Conservation (phyloP, 2,329 filamentous ascomycete genomes). For the Stachybotrys elegans region DNA sequence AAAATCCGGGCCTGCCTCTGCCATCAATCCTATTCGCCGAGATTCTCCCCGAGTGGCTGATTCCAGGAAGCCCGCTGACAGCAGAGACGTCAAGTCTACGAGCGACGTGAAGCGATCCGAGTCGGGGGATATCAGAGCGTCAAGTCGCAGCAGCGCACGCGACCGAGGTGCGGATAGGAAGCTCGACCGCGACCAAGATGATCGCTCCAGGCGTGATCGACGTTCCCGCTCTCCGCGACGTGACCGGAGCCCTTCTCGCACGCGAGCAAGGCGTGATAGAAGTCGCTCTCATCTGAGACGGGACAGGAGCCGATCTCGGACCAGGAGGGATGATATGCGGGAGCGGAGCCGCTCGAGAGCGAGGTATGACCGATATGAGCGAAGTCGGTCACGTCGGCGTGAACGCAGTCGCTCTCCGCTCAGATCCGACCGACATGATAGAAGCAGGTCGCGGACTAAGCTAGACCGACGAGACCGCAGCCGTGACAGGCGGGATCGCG, state of each 20-base stretch:
- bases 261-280: slow-evolving; percentile 27
- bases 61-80: slow-evolving; percentile 31
- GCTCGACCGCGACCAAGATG: slow-evolving; percentile 23
- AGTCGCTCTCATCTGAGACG: slow-evolving; percentile 29
- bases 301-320: slow-evolving; percentile 35
- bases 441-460: slow-evolving; percentile 22
- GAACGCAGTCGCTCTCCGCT: slow-evolving; percentile 32
- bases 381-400: slow-evolving; percentile 28
- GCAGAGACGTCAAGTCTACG: slow-evolving; percentile 20
- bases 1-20: slow-evolving; percentile 48
- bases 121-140: no score
- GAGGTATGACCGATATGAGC: slow-evolving; percentile 25
- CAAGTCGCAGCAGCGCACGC: slow-evolving; percentile 28
- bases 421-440: slow-evolving; percentile 24
- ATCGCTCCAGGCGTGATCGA: slow-evolving; percentile 26
- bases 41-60: slow-evolving; percentile 39
- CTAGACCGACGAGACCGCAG: slow-evolving; percentile 21
- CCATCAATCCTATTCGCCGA: slow-evolving; percentile 50
- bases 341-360: slow-evolving; percentile 29
- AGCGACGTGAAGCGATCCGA: neutral
- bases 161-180: slow-evolving; percentile 19
- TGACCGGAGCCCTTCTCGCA: slow-evolving; percentile 26
- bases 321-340: slow-evolving; percentile 23
- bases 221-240: slow-evolving; percentile 34
- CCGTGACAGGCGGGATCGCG: slow-evolving; percentile 22